Percentiles rank a stretch among this genome's conserved stretches.
phyloP scores from a whole-genome alignment of 805 yeast species.

The Candida sphagnicola region DNA sequence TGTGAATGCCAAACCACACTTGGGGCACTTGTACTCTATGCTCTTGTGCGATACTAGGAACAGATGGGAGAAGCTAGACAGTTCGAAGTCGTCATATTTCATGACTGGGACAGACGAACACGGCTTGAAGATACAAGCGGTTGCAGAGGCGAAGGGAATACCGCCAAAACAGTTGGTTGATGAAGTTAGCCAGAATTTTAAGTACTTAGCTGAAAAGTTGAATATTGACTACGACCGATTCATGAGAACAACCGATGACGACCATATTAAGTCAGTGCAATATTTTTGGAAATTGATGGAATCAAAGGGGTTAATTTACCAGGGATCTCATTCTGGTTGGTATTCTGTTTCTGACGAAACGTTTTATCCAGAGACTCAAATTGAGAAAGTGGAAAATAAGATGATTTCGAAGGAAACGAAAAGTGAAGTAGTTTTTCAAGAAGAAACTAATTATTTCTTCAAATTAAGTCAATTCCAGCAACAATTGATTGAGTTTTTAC shows the following conservation, averaged over 20 bases:
- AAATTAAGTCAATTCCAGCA: conserved; percentile 59
- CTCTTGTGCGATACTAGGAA: conserved; percentile 72
- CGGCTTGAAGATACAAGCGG: conserved; percentile 89
- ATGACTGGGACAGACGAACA: conserved; percentile 97
- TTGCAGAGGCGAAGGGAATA: conserved; percentile 53
- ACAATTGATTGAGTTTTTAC: conserved; percentile 46
- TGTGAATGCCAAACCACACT: conserved; percentile 91
- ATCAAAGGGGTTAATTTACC: conserved; percentile 64
- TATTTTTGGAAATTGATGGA: conserved; percentile 65
- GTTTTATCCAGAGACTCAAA: conserved; percentile 81
- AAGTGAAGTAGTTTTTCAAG: conserved; percentile 67
- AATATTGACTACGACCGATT: conserved; percentile 67
- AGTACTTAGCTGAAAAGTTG: conserved; percentile 53
- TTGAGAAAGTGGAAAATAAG: conserved; percentile 35
- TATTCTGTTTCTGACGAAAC: conserved; percentile 93
- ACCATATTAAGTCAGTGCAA: conserved; percentile 64
- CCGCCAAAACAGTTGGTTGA: conserved; percentile 71
- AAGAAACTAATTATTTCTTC: conserved; percentile 87
- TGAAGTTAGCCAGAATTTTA: conserved; percentile 59
- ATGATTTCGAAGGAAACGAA: conserved; percentile 64
- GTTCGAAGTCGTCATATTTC: conserved; percentile 40
- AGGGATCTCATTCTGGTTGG: conserved; percentile 91
- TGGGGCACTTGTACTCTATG: conserved; percentile 91
- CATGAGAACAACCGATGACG: conserved; percentile 84
- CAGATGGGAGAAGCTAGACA: conserved; percentile 59